Evolutionary conservation across 352 stramenopile genomes (phyloP), one percentile per base, ranked within the genome.

Genomic region (Globisporangium rhizosaccharum): DNA sequence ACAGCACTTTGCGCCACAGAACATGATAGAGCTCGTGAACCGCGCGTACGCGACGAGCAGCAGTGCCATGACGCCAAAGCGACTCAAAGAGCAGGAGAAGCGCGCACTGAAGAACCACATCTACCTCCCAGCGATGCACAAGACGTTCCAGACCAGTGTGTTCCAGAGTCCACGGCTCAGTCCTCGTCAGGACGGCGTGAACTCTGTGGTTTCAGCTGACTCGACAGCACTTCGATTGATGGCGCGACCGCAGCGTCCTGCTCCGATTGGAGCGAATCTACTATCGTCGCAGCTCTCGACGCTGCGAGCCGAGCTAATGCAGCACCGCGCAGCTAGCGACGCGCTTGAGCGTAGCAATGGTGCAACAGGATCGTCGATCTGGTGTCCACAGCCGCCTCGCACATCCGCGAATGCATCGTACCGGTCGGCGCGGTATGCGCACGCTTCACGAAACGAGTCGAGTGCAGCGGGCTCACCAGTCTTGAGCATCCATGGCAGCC

Each of bases 261-360:
- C 46, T 25, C 57, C 63, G 12, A 50, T 67, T 23, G 72, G 72
- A 1, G 68, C 65, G 15, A 73, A 71, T 18, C 26, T 81, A 28
- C 59, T 79, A 17, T 79, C 74, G 8, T 71, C 75, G 2, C 73
- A 82, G 26, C 37, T 87, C 2, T 53, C 72, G 2, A 61, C 58
- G 17, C 60, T 87, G 12, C 73, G 68, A 17, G 66, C 62, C 18
- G 63, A 63, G 57, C 53, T 82, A 11, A 46, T 69, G 9, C 36
- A 18, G n/a, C 36, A 17, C 48, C 60, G 18, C 41, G 33, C 25
- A 30, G 17, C 10, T 11, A 28, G 33, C 15, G 28, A 30, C n/a
- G 18, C 45, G 8, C 26, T 4, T 53, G 49, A 42, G 15, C 12
- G 18, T 6, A 41, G 42, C 45, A 30, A 4, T 45, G 20, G 14